A percentile compares a stretch with the other conserved stretches of the same genome.
phyloP scores from a whole-genome alignment of 257 asterid species.

The Henckelia pumila region DNA sequence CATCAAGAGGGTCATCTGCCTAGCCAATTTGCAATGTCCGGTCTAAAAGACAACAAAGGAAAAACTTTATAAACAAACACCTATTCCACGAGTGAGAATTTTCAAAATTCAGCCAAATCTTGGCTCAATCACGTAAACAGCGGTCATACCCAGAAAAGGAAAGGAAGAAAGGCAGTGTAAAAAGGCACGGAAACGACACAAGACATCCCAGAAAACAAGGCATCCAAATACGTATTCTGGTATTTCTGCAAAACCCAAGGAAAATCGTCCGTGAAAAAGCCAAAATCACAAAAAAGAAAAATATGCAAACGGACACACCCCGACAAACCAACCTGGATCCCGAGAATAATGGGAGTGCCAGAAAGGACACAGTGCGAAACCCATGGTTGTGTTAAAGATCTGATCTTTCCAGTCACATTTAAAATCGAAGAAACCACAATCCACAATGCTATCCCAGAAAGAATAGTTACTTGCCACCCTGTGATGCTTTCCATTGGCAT shows the following conservation, averaged over 20 bases:
- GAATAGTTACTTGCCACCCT: slow-evolving; percentile 53
- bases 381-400: slow-evolving; percentile 84
- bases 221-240: slow-evolving; percentile 63
- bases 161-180: slow-evolving; percentile 89
- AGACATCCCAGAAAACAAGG: slow-evolving; percentile 72
- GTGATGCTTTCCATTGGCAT: slow-evolving; percentile 51
- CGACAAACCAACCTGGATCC: slow-evolving; percentile 66
- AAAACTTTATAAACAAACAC: not conserved
- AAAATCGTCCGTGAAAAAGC: slow-evolving; percentile 1
- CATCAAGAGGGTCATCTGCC: slow-evolving; percentile 94
- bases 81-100: not conserved
- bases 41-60: slow-evolving; percentile 47
- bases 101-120: slow-evolving; percentile 4
- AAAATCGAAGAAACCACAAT: slow-evolving; percentile 59
- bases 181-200: slow-evolving; percentile 96
- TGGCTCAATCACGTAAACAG: not conserved
- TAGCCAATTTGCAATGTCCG: slow-evolving; percentile 90
- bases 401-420: slow-evolving; percentile 59
- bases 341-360: slow-evolving; percentile 57
- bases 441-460: slow-evolving; percentile 72
- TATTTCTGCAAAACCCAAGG: slow-evolving; percentile 59
- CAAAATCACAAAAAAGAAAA: not conserved
- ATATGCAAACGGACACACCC: slow-evolving; percentile 14
- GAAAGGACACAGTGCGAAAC: slow-evolving; percentile 49
- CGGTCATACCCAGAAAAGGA: slow-evolving; percentile 85